Base-by-base conservation (phyloP, 2,329 filamentous ascomycete genomes). In the Aspergillus sclerotialis region DNA sequence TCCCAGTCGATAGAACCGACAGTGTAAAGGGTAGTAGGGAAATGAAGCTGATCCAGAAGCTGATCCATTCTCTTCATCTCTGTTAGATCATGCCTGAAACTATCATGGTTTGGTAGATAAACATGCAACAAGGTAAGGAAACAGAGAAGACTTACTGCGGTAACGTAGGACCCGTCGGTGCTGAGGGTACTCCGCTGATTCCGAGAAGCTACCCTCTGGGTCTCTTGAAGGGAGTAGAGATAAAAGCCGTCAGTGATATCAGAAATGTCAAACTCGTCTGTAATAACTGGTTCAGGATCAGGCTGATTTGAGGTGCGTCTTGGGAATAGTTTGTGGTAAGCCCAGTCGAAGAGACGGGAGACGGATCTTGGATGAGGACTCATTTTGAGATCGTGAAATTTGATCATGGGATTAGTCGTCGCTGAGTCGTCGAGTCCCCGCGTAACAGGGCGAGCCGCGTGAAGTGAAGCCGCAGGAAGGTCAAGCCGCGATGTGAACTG, bases 1-100 rank as follows among this genome's bases (percentile, higher is more conserved):
- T 36, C 49, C 58, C 58, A 61, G 11, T 56, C 51, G 9, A 44
- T 42, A n/a, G 49, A 47, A 30, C 53, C 49, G 19, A 61, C 43
- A 2, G 48, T 50, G 37, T 60, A 60, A 2, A 55, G 47, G n/a
- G n/a, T n/a, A n/a, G n/a, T n/a, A n/a, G n/a, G n/a, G n/a, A n/a
- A n/a, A 29, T 46, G 43, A n/a, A 42, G n/a, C n/a, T n/a, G n/a
- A n/a, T n/a, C n/a, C n/a, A n/a, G 18, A n/a, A 47, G 48, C 17
- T 34, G 41, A 16, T 35, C 35, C 42, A 47, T 53, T 33, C 48
- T 30, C 30, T 41, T 13, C 12, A 19, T 3, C 14, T 15, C 9
- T 32, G 16, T 38, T 10, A 35, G 25, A 26, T 10, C 23, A 17
- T 15, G 17, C n/a, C n/a, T n/a, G n/a, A n/a, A n/a, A n/a, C n/a